These are phyloP conservation scores for Crataegus laevigata DNA, from an alignment of 306 rosid species.

Conservation along the genomic window DNA sequence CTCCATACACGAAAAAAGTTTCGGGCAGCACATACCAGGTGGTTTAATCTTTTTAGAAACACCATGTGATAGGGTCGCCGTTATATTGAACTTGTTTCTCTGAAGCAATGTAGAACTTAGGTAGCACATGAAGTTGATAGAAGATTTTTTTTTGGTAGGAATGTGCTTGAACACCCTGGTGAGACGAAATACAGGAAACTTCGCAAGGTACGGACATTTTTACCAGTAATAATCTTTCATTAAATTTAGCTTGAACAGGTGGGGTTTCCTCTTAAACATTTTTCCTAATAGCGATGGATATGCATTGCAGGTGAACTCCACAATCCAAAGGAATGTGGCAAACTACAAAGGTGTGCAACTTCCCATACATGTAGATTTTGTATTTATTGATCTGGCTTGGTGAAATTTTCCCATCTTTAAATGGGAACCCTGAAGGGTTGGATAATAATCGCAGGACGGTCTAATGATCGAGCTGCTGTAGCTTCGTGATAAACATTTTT, in stretches of 20 bases:
- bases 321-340: constrained; percentile 56
- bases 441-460: background rate
- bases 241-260: background rate
- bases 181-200: constrained; percentile 64
- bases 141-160: constrained; percentile 38
- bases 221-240: background rate
- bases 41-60: background rate
- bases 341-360: constrained; percentile 56
- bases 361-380: constrained; percentile 1
- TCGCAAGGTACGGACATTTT: constrained; percentile 51
- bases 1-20: background rate
- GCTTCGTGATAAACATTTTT: background rate
- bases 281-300: constrained; percentile 4
- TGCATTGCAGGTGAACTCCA: constrained; percentile 69
- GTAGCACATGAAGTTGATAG: background rate
- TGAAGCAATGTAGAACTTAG: background rate
- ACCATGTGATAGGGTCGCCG: background rate
- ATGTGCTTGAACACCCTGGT: constrained; percentile 74
- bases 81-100: background rate
- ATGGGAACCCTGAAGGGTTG: background rate
- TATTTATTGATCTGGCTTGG: background rate
- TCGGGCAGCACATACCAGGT: background rate
- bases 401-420: background rate
- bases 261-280: background rate
- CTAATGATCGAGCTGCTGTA: background rate